Evolutionary conservation across 208 protist genomes (phyloP).

Genomic region (Crithidia fasciculata): DNA sequence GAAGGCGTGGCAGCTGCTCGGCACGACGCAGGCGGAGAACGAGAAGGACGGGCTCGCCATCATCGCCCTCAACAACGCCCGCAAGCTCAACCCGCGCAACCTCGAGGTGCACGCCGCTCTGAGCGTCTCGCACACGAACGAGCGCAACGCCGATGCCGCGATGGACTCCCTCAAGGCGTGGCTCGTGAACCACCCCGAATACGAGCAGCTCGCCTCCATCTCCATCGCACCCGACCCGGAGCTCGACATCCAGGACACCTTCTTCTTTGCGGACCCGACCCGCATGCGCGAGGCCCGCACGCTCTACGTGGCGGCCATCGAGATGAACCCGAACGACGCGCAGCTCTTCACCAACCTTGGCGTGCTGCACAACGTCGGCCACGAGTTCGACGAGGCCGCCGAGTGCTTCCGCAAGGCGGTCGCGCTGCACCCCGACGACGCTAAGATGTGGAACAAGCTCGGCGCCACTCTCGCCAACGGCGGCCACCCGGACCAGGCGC

Average conservation of each 20-base stretch:
- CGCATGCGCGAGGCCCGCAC: slow-evolving; percentile 65
- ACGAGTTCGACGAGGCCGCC: slow-evolving; percentile 81
- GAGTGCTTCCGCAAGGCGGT: slow-evolving; percentile 77
- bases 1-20: slow-evolving; percentile 83
- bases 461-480: slow-evolving; percentile 90
- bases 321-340: slow-evolving; percentile 77
- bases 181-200: slow-evolving; percentile 80
- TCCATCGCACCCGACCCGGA: slow-evolving; percentile 49
- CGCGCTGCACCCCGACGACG: slow-evolving; percentile 67
- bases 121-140: slow-evolving; percentile 88
- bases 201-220: slow-evolving; percentile 74
- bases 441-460: slow-evolving; percentile 91
- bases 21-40: slow-evolving; percentile 88
- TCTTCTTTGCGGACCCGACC: slow-evolving; percentile 74
- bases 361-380: slow-evolving; percentile 83
- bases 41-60: slow-evolving; percentile 91
- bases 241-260: slow-evolving; percentile 63
- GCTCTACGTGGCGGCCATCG: slow-evolving; percentile 75
- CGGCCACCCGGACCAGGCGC: slow-evolving; percentile 66
- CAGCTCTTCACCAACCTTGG: slow-evolving; percentile 84
- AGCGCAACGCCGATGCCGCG: slow-evolving; percentile 72
- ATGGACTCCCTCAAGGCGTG: slow-evolving; percentile 80
- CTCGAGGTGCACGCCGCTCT: slow-evolving; percentile 78
- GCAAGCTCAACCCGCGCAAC: slow-evolving; percentile 67
- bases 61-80: slow-evolving; percentile 84